A percentile compares a stretch with the other conserved stretches of the same genome.
These are phyloP conservation scores for Colletotrichum trifolii DNA, from an alignment of 2,329 filamentous ascomycete genomes.

Conservation along the genomic window DNA sequence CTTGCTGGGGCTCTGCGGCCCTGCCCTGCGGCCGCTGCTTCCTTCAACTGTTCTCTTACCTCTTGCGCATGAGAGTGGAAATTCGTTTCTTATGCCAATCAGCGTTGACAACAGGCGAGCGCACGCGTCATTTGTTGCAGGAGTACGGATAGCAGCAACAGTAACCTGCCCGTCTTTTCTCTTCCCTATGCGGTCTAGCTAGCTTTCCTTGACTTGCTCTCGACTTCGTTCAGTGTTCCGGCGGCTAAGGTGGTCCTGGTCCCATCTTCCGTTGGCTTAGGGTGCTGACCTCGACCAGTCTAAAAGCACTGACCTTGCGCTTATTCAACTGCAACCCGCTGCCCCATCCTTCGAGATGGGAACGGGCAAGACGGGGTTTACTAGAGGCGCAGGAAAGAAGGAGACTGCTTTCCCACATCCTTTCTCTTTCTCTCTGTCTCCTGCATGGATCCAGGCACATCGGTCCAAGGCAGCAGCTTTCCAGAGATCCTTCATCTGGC, in stretches of 20 bases:
- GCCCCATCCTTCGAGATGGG: neutral
- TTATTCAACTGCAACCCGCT: slow-evolving; percentile 14
- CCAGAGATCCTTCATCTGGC: no score
- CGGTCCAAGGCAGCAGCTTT: no score
- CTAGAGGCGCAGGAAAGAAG: no score
- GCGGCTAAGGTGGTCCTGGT: slow-evolving; percentile 2
- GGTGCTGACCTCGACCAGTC: slow-evolving; percentile 16
- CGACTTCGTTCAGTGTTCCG: slow-evolving; percentile 9
- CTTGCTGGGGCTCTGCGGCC: slow-evolving; percentile 27
- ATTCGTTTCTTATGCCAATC: slow-evolving; percentile 17
- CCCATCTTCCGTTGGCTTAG: slow-evolving; percentile 9
- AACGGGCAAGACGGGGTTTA: no score
- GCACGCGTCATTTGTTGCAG: neutral
- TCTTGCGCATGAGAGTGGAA: neutral
- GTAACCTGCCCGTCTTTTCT: neutral
- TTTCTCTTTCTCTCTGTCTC: no score
- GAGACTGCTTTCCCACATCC: no score
- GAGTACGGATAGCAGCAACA: neutral
- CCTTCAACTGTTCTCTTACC: slow-evolving; percentile 8
- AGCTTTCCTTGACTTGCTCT: neutral
- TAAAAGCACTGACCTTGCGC: slow-evolving; percentile 23
- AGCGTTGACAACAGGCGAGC: slow-evolving; percentile 4
- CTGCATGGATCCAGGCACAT: no score
- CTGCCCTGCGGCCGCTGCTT: slow-evolving; percentile 22
- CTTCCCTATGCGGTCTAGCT: slow-evolving; percentile 12